Conservation (phyloP, 1,139 yeast genomes). For the Taiozyma onychis region DNA sequence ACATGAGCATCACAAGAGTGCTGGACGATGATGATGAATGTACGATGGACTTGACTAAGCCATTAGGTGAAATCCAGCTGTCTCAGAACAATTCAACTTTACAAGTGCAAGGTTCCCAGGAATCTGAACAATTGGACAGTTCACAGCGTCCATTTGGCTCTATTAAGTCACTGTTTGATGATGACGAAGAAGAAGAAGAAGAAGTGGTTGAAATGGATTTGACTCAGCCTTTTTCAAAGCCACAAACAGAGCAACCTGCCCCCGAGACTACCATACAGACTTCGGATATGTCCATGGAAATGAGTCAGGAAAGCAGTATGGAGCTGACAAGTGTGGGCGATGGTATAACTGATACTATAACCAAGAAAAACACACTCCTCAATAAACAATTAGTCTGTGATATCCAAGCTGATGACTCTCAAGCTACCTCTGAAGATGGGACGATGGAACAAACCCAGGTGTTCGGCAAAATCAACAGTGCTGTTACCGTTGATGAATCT, state of each 20-base stretch:
- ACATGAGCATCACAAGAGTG: constrained; percentile 16
- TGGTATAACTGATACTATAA: constrained; percentile 16
- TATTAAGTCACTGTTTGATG: constrained; percentile 21
- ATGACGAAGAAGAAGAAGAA: constrained; percentile 13
- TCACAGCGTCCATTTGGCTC: constrained; percentile 22
- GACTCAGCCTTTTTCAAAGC: constrained; percentile 13
- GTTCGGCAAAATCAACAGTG: constrained; percentile 4
- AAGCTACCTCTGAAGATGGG: constrained; percentile 4
- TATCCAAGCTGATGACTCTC: background rate
- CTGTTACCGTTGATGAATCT: background rate
- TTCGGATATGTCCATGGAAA: background rate
- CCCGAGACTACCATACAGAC: no score
- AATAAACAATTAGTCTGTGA: constrained; percentile 10
- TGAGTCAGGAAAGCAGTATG: constrained; percentile 5
- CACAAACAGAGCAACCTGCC: background rate
- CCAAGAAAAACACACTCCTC: constrained; percentile 15
- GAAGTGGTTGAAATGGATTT: constrained; percentile 18
- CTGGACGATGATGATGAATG: constrained; percentile 17
- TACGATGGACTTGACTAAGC: constrained; percentile 29
- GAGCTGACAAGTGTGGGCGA: constrained; percentile 17
- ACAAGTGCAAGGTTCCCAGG: background rate
- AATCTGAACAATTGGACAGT: constrained; percentile 1
- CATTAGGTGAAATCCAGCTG: constrained; percentile 19
- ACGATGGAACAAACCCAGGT: constrained; percentile 23
- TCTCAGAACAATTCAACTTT: background rate